Conservation (phyloP, 2,329 filamentous ascomycete genomes). For the Neonectria faginata region DNA sequence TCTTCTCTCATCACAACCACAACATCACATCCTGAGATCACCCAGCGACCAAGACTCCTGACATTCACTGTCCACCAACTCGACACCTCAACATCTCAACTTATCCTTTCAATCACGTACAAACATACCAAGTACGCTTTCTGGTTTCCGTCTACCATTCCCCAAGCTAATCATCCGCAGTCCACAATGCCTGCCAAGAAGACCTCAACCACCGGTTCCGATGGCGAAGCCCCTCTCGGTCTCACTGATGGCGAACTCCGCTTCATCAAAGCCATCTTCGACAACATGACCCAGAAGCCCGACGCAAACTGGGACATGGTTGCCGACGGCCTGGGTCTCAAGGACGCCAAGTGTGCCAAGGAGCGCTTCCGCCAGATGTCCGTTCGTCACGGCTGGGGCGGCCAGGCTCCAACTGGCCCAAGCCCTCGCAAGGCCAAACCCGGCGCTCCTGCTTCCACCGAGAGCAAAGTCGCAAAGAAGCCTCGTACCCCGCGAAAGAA, state of each 20-base stretch:
- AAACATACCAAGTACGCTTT: conserved; percentile 19
- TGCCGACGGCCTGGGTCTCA: conserved; percentile 51
- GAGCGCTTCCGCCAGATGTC: conserved; percentile 57
- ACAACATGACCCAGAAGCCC: conserved; percentile 55
- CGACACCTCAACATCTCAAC: neutral
- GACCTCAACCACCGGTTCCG: conserved; percentile 29
- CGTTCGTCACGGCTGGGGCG: conserved; percentile 55
- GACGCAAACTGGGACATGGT: conserved; percentile 57
- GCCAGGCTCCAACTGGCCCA: conserved; percentile 26
- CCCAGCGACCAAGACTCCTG: neutral
- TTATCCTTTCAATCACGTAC: neutral
- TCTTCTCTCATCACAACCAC: neutral
- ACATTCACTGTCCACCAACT: neutral
- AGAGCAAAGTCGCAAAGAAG: conserved; percentile 50
- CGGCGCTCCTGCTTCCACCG: conserved; percentile 29
- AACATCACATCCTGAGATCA: neutral
- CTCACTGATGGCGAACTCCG: conserved; percentile 52
- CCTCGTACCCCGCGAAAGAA: conserved; percentile 49
- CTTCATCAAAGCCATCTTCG: conserved; percentile 57
- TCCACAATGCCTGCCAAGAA: conserved; percentile 51
- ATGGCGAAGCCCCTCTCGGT: conserved; percentile 37
- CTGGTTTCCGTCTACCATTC: neutral
- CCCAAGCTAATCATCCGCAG: conserved; percentile 3
- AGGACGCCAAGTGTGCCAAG: conserved; percentile 56
- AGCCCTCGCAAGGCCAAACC: conserved; percentile 48